Percentiles rank a stretch among this genome's conserved stretches.
phyloP scores from a whole-genome alignment of 371 early-diverging fungal species.

The Furculomyces boomerangus region DNA sequence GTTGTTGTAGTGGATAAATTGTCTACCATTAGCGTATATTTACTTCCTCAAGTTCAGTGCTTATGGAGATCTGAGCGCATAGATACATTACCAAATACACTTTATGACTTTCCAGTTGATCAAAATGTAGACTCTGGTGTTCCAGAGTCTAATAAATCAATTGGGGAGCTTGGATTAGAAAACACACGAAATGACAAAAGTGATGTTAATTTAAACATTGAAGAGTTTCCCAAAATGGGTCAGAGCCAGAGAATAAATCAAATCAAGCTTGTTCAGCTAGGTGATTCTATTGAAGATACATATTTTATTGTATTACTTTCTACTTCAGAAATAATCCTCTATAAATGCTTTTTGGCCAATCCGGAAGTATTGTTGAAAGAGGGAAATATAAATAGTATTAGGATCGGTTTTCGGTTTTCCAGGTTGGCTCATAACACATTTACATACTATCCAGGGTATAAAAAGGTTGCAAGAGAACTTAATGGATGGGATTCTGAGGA shows the following conservation, averaged over 20 bases:
- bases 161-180: neutral
- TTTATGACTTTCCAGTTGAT: neutral
- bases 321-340: slow-evolving; percentile 15
- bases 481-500: slow-evolving; percentile 8
- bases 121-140: neutral
- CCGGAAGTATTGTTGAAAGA: no score
- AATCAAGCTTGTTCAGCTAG: slow-evolving; percentile 12
- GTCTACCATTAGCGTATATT: neutral
- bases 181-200: neutral
- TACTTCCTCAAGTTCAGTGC: neutral
- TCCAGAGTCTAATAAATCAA: neutral
- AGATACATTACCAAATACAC: no score
- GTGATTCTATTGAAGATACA: slow-evolving; percentile 8
- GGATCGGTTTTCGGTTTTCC: no score
- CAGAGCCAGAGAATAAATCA: slow-evolving; percentile 9
- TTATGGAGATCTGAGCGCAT: neutral
- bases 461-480: slow-evolving; percentile 6
- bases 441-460: slow-evolving; percentile 16
- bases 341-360: neutral
- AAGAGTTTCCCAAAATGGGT: neutral
- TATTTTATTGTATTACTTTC: slow-evolving; percentile 11
- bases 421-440: no score
- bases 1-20: neutral
- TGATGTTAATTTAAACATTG: neutral
- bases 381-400: no score